These are phyloP conservation scores for Nyctanthes arbortristis DNA, from an alignment of 257 asterid species.

Conservation along the genomic window DNA sequence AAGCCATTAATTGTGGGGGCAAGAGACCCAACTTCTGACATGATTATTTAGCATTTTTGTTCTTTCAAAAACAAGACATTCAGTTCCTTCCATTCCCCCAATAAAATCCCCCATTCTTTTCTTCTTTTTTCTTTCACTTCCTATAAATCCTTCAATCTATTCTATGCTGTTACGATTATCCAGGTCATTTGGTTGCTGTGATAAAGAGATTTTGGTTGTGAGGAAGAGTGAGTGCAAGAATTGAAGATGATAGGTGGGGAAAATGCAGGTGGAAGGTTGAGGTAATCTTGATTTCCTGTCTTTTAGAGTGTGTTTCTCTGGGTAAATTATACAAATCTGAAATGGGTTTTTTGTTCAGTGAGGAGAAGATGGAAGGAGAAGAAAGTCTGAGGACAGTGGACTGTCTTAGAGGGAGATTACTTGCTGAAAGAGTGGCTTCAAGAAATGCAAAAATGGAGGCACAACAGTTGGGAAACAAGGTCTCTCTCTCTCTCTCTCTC, in stretches of 20 bases:
- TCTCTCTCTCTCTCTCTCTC: conserved; percentile 3
- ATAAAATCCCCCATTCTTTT: background rate
- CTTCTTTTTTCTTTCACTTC: no score
- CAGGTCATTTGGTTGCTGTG: background rate
- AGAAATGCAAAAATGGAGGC: conserved; percentile 68
- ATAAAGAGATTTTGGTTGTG: background rate
- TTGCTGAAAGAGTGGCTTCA: conserved; percentile 81
- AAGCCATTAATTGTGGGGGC: conserved; percentile 36
- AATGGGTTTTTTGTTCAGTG: conserved; percentile 27
- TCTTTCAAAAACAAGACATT: conserved; percentile 14
- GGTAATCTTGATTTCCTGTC: conserved; percentile 21
- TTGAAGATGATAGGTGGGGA: conserved; percentile 32
- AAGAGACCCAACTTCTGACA: conserved; percentile 30
- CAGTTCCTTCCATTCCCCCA: background rate
- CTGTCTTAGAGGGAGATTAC: conserved; percentile 85
- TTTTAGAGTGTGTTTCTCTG: background rate
- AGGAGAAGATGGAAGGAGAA: conserved; percentile 47
- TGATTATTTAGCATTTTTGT: conserved; percentile 17
- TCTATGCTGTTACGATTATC: background rate
- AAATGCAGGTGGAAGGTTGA: conserved; percentile 28
- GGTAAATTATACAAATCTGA: background rate
- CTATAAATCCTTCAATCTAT: conserved; percentile 17
- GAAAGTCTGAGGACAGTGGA: conserved; percentile 68
- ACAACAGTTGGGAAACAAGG: conserved; percentile 56
- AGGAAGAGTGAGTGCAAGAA: background rate